Evolutionary conservation across 306 rosid genomes (phyloP).

Genomic region (Mucuna pruriens): DNA sequence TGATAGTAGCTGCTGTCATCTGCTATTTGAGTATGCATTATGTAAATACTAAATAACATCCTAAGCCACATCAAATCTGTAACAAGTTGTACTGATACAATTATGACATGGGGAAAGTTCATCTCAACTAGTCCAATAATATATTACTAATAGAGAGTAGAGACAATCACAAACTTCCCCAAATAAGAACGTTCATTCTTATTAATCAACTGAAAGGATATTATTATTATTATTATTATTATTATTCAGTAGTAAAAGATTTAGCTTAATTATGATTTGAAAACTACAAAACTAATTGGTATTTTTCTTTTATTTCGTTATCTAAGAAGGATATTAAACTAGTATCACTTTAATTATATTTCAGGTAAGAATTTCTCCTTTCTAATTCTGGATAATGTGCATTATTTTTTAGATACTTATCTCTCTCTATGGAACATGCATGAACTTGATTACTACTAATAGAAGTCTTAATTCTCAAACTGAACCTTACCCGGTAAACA

Average conservation of each 20-base stretch:
- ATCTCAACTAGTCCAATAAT: conserved; percentile 6
- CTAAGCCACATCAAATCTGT: conserved; percentile 9
- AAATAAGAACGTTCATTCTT: background rate
- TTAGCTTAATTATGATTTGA: background rate
- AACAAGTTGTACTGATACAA: conserved; percentile 20
- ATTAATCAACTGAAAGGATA: background rate
- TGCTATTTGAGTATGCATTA: background rate
- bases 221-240: conserved; percentile 1
- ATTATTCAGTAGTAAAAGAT: background rate
- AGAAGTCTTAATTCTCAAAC: background rate
- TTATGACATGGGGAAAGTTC: background rate
- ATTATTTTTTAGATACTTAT: background rate
- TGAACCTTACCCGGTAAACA: conserved; percentile 14
- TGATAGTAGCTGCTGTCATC: background rate
- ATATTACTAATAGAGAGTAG: background rate
- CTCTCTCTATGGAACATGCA: background rate
- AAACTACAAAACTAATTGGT: background rate
- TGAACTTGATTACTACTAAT: background rate
- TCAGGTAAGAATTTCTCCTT: background rate
- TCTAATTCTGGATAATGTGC: background rate
- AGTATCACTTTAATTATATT: background rate
- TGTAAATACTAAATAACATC: conserved; percentile 14
- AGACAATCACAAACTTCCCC: conserved; percentile 16
- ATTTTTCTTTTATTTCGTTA: background rate
- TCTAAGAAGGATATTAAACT: background rate